Evolutionary conservation across 805 yeast species (phyloP), one percentile per base, ranked within the genome.

Genomic region (Metschnikowia lunata): DNA sequence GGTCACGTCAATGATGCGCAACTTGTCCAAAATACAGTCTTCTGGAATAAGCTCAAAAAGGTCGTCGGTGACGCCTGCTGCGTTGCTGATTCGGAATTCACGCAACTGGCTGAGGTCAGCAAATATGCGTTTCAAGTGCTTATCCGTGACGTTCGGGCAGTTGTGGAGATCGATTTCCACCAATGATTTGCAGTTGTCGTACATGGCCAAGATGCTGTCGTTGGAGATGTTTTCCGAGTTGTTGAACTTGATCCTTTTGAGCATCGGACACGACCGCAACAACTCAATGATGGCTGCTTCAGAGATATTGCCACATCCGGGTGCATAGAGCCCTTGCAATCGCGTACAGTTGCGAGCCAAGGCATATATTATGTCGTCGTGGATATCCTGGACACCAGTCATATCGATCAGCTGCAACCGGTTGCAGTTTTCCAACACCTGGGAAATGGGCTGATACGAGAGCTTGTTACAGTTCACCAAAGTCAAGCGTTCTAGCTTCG

Each of bases 161-260:
- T 82, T 83, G 52, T 88, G 90, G 39, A 91, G 72, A 64, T 91
- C 98, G 41, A 93, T 83, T 64, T 91, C 99, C 13, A 90, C 95
- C 39, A 91, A 70, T 44, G 82, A 74, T 34, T 84, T 83, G 62
- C 97, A 91, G 59, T 76, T 76, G n/a, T 71, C 69, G 42, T 85
- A 82, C 63, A 89, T 71, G 18, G 75, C 72, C 34, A 69, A 56
- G 6, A 90, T 71, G 9, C 84, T 73, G 8, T 66, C 76, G 61
- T 87, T 93, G 38, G 82, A 76, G 46, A 91, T 76, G 44, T 74
- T 73, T 31, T 67, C 67, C 59, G 88, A 85, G 45, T 85, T 85
- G 46, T 89, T 82, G 42, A 93, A 74, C 58, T 88, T 88, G 40
- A 91, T 80, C 55, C 98, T 75, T 59, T 89, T 88, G 50, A 91